Base-by-base conservation (phyloP, 2,329 filamentous ascomycete genomes). In the Colletotrichum brevisporum region DNA sequence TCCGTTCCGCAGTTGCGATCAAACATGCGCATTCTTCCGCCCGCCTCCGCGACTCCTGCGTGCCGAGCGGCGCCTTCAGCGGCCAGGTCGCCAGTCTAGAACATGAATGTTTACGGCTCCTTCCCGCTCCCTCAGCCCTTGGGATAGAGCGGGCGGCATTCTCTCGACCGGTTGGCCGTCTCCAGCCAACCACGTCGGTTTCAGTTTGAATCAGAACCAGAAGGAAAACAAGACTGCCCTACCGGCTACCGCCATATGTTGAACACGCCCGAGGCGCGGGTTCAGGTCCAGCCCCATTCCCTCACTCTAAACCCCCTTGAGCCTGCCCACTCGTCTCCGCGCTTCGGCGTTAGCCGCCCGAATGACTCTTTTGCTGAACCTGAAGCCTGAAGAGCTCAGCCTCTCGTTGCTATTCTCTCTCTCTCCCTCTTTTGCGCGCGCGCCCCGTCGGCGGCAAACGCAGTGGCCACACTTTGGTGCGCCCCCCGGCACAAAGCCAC, bases 321-420 rank as follows among this genome's bases (percentile, higher is more conserved):
- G 24, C 16, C 36, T 27, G 41, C 45, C 27, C 18, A 36, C 51
- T 52, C 18, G 48, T 36, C 51, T 55, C 52, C 16, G 65, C 54
- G 61, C 54, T 50, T 65, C 66, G 43, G 66, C 53, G 50, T 55
- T 55, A 60, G 62, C 55, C 61, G 62, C 62, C 62, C 48, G 36
- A 41, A 51, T 50, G 48, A 31, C 48, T 61, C 31, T 61, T 27
- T 24, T 24, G 8, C 5, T 36, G 31, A 24, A 24, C 21, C 41
- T 27, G 16, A 18, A n/a, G 18, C 26, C 10, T 58, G 43, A 41
- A 6, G 41, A 18, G 21, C 5, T n/a, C 36, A 53, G n/a, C 41
- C 43, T 43, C 41, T 43, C 41, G 13, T 36, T 9, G 31, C 16
- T 24, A 24, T 24, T 45, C 41, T 47, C 16, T 58, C 41, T 26